phyloP scores from a whole-genome alignment of 768 basidiomycete genomes.

The Lentinula sp. region DNA sequence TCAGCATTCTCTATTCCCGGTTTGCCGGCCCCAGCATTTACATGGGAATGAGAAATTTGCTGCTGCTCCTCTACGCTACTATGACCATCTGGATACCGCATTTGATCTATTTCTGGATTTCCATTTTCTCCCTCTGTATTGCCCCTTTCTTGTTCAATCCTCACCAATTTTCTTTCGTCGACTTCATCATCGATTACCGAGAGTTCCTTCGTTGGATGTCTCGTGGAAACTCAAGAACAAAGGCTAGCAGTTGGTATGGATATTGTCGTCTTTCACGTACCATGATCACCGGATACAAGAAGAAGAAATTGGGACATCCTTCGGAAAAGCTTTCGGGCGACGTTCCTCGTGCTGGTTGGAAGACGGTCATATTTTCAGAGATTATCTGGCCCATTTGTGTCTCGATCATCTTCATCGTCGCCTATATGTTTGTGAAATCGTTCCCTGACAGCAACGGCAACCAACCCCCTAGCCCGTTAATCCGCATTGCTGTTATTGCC shows the following conservation, averaged over 20 bases:
- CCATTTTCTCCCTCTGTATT: conserved; percentile 89
- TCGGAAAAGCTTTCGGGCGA: conserved; percentile 96
- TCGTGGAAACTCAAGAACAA: conserved; percentile 92
- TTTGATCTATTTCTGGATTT: conserved; percentile 98
- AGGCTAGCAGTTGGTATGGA: conserved; percentile 98
- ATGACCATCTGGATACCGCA: conserved; percentile 91
- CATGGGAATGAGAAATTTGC: conserved; percentile 92
- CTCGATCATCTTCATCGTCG: conserved; percentile 73
- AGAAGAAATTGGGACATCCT: conserved; percentile 96
- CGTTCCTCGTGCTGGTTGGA: conserved; percentile 88
- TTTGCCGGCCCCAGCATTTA: conserved; percentile 99
- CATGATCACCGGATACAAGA: conserved; percentile 98
- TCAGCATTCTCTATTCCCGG: conserved; percentile 95
- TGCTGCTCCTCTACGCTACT: conserved; percentile 86
- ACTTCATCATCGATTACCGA: conserved; percentile 98
- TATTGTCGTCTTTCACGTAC: conserved; percentile 97
- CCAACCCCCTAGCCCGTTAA: conserved; percentile 72
- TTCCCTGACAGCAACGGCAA: conserved; percentile 66
- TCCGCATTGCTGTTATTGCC: conserved; percentile 84
- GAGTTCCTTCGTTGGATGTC: conserved; percentile 99
- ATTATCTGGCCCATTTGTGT: conserved; percentile 75
- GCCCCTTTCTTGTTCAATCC: conserved; percentile 99
- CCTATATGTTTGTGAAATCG: conserved; percentile 92
- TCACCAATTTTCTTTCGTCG: conserved; percentile 96
- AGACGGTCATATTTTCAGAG: conserved; percentile 76